These are phyloP conservation scores for Candida stauntonica DNA, from an alignment of 805 yeast species.

Conservation along the genomic window DNA sequence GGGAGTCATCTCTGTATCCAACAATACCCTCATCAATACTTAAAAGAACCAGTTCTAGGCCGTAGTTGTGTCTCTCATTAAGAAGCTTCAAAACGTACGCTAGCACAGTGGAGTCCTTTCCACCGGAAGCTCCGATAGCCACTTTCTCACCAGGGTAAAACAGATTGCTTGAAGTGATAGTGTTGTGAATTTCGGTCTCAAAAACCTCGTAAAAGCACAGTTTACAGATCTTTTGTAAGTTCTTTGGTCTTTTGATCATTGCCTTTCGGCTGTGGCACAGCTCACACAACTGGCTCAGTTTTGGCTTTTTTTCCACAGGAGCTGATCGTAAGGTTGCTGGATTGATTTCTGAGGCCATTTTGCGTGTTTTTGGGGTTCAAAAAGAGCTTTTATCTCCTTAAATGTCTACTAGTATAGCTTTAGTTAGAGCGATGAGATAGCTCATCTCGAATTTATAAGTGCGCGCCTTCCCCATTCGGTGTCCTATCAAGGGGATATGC, in stretches of 20 bases:
- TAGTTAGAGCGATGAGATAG: no score
- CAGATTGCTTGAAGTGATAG: slow-evolving; percentile 65
- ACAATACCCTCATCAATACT: slow-evolving; percentile 96
- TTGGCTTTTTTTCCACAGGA: slow-evolving; percentile 25
- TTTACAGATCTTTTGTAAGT: slow-evolving; percentile 83
- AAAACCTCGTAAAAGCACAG: slow-evolving; percentile 85
- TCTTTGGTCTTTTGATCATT: slow-evolving; percentile 87
- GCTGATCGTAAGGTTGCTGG: no score
- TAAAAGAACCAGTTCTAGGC: slow-evolving; percentile 74
- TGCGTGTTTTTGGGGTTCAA: no score
- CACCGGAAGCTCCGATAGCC: slow-evolving; percentile 98
- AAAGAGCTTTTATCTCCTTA: no score
- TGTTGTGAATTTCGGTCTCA: slow-evolving; percentile 93
- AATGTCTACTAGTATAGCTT: no score
- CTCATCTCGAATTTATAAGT: no score
- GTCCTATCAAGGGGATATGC: no score
- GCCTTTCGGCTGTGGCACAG: slow-evolving; percentile 81
- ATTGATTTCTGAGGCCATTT: no score
- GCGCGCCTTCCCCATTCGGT: no score
- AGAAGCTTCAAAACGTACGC: slow-evolving; percentile 83
- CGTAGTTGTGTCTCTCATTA: slow-evolving; percentile 85
- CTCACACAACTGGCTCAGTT: slow-evolving; percentile 60
- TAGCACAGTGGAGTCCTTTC: slow-evolving; percentile 94
- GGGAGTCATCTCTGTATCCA: slow-evolving; percentile 95
- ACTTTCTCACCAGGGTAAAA: slow-evolving; percentile 80